Evolutionary conservation across 2,329 filamentous ascomycete species (phyloP).

Genomic region (Colletotrichum phormii): DNA sequence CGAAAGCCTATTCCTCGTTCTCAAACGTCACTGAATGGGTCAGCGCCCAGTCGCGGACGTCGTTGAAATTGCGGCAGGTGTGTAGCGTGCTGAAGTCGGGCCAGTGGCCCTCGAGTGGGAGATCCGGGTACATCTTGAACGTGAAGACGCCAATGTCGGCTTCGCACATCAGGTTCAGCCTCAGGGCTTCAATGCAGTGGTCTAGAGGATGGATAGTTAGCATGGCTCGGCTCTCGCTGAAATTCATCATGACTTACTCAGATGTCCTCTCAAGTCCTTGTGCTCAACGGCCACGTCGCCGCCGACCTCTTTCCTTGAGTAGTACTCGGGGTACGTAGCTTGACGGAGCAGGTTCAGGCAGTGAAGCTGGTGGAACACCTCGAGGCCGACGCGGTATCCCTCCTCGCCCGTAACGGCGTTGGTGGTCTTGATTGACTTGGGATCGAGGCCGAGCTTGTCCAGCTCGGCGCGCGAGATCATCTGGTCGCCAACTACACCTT

Average conservation of each 20-base stretch:
- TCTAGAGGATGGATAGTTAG: conserved; percentile 45
- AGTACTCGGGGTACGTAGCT: conserved; percentile 62
- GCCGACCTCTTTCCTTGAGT: conserved; percentile 52
- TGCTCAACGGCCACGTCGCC: conserved; percentile 59
- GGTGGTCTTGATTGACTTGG: conserved; percentile 65
- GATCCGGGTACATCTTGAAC: conserved; percentile 60
- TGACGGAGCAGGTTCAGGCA: conserved; percentile 62
- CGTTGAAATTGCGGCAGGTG: conserved; percentile 66
- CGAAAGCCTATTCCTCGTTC: conserved; percentile 52
- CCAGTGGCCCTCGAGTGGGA: conserved; percentile 61
- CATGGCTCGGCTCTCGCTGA: not conserved
- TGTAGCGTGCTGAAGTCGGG: conserved; percentile 66
- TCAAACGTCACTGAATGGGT: conserved; percentile 60
- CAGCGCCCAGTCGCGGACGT: conserved; percentile 62
- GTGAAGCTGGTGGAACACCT: conserved; percentile 68
- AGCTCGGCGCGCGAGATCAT: conserved; percentile 68
- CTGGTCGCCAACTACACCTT: conserved; percentile 65
- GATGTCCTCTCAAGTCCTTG: conserved; percentile 56
- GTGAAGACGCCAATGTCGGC: conserved; percentile 66
- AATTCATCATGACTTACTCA: conserved; percentile 46
- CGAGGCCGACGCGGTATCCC: conserved; percentile 69
- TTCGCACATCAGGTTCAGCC: conserved; percentile 66
- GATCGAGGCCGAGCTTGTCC: conserved; percentile 62
- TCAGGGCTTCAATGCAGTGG: conserved; percentile 65
- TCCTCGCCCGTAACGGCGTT: conserved; percentile 66